Conservation (phyloP, 768 basidiomycete species). For the Inosperma sp. region DNA sequence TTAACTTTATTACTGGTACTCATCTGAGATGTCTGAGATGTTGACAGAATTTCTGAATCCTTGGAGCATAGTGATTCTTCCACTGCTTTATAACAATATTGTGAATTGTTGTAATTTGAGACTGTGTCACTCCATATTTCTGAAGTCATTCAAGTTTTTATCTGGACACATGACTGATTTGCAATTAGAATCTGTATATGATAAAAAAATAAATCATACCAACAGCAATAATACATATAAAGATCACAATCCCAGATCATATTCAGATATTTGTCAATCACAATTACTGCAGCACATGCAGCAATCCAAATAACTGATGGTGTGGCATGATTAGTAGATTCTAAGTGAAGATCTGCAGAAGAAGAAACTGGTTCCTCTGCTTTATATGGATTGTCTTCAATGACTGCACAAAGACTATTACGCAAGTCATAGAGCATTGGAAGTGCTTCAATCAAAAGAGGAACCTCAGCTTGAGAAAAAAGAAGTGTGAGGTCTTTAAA, state of each 20-base stretch:
- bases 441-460: conserved; percentile 16
- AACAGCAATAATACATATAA: conserved; percentile 19
- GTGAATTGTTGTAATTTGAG: neutral
- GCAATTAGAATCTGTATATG: neutral
- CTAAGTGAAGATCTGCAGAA: conserved; percentile 10
- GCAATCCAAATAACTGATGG: conserved; percentile 13
- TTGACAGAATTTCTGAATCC: neutral
- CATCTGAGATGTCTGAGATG: neutral
- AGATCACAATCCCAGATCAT: conserved; percentile 15
- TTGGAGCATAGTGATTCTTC: neutral
- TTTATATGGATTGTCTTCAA: too few species aligned
- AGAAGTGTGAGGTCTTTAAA: too few species aligned
- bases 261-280: too few species aligned
- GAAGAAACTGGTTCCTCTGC: conserved; percentile 9
- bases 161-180: conserved; percentile 20
- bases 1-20: neutral
- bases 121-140: neutral
- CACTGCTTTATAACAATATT: neutral
- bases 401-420: too few species aligned
- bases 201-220: conserved; percentile 11
- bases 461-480: too few species aligned
- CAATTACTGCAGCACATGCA: too few species aligned
- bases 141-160: conserved; percentile 19
- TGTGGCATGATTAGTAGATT: conserved; percentile 13
- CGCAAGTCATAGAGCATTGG: conserved; percentile 7